A percentile compares a stretch with the other conserved stretches of the same genome.
These are phyloP conservation scores for Heterobasidion occidentale DNA, from an alignment of 1,284 basidiomycete species.

Conservation along the genomic window DNA sequence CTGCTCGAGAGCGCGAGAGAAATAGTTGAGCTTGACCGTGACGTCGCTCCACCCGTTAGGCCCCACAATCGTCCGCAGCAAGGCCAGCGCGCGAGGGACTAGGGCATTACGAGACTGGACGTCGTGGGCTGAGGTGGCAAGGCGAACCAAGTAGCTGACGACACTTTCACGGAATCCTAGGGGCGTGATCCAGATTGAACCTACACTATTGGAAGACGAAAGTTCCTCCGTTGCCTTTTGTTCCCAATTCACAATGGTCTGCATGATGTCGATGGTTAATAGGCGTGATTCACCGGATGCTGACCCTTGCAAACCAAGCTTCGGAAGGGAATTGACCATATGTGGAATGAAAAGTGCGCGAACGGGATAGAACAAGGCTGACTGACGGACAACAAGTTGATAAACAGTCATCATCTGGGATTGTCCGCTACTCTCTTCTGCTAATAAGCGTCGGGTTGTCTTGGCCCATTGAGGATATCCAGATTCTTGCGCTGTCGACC, in stretches of 20 bases:
- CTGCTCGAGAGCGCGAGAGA: conserved; percentile 76
- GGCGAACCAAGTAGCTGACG: conserved; percentile 89
- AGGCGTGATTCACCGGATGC: conserved; percentile 79
- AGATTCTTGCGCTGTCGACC: conserved; percentile 44
- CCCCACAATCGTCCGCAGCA: conserved; percentile 80
- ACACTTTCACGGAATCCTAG: conserved; percentile 80
- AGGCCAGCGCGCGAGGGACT: conserved; percentile 68
- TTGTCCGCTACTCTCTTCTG: conserved; percentile 83
- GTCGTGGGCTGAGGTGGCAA: conserved; percentile 75
- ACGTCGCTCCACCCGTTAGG: conserved; percentile 91
- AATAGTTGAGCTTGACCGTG: conserved; percentile 86
- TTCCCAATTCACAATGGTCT: conserved; percentile 88
- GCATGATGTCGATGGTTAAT: conserved; percentile 77
- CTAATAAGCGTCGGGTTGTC: conserved; percentile 79
- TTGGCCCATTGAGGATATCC: conserved; percentile 85
- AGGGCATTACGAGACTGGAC: conserved; percentile 54
- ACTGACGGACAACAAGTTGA: conserved; percentile 88
- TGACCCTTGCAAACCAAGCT: conserved; percentile 75
- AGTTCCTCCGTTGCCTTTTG: conserved; percentile 39
- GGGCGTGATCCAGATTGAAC: conserved; percentile 63
- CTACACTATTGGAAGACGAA: conserved; percentile 10
- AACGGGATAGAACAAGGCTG: conserved; percentile 89
- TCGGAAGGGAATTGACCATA: conserved; percentile 86
- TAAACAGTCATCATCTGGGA: conserved; percentile 87
- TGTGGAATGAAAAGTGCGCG: conserved; percentile 94